Conservation (phyloP, 2,329 filamentous ascomycete species). For the Pestalotiopsis sp. region DNA sequence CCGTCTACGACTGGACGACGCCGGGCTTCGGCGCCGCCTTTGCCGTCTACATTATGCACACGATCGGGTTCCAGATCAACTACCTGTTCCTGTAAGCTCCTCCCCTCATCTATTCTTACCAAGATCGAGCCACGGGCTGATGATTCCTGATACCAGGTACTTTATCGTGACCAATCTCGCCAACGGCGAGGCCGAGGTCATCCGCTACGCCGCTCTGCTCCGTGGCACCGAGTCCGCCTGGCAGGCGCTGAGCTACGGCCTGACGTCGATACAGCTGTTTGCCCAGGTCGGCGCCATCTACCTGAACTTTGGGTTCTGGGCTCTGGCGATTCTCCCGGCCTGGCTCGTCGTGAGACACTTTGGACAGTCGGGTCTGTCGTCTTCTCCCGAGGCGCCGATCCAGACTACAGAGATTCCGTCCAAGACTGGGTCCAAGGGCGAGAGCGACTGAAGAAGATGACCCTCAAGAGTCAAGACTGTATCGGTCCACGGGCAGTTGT, state of each 20-base stretch:
- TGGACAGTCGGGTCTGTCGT: constrained; percentile 40
- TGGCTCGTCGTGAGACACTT: constrained; percentile 68
- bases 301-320: constrained; percentile 73
- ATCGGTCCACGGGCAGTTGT: too few species aligned
- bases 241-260: constrained; percentile 73
- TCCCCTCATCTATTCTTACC: too few species aligned
- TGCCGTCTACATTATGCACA: constrained; percentile 68
- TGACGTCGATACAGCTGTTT: constrained; percentile 64
- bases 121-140: too few species aligned
- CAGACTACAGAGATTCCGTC: neutral
- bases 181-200: constrained; percentile 61
- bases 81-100: constrained; percentile 67
- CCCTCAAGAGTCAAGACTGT: too few species aligned
- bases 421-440: neutral
- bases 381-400: neutral
- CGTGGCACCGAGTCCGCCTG: constrained; percentile 73
- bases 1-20: constrained; percentile 68
- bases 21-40: constrained; percentile 68
- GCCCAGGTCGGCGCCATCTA: constrained; percentile 69
- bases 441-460: neutral
- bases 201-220: constrained; percentile 69
- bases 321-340: constrained; percentile 61
- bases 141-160: constrained; percentile 47
- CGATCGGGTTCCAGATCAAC: constrained; percentile 71
- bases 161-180: constrained; percentile 72